These are phyloP conservation scores for Tetrahymena elliotti DNA, from an alignment of 73 alveolate genomes.

Conservation along the genomic window DNA sequence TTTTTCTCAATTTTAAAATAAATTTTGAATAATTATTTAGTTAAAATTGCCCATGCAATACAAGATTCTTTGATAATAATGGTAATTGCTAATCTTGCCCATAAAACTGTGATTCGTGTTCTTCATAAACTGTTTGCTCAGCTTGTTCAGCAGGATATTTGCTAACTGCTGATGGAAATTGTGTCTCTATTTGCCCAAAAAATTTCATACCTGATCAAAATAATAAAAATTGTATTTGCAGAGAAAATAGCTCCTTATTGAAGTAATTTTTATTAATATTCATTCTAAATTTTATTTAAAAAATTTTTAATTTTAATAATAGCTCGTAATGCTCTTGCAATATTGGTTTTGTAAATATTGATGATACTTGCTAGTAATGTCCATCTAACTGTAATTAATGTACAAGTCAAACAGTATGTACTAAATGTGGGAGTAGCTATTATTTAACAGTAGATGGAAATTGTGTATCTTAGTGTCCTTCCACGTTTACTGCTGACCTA, in stretches of 20 bases:
- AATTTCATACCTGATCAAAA: neutral
- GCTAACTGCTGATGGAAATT: neutral
- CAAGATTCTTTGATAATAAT: neutral
- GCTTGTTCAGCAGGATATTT: neutral
- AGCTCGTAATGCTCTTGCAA: too few species aligned
- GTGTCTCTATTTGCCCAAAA: neutral
- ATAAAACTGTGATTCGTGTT: neutral
- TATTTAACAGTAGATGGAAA: neutral
- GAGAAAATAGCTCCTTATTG: neutral
- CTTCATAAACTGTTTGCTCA: neutral
- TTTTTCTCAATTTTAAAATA: too few species aligned
- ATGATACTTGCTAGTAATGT: neutral
- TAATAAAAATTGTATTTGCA: neutral
- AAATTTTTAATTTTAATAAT: too few species aligned
- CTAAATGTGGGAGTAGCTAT: neutral
- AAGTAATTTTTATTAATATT: too few species aligned
- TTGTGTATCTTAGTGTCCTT: neutral
- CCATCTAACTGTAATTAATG: neutral
- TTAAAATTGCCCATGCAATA: neutral
- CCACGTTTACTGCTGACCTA: neutral
- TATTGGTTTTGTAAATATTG: too few species aligned
- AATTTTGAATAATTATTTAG: neutral
- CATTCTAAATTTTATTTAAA: too few species aligned
- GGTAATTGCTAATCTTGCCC: neutral
- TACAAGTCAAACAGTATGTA: neutral